Base-by-base conservation (phyloP, 768 basidiomycete species). In the Lyophyllum decastes region DNA sequence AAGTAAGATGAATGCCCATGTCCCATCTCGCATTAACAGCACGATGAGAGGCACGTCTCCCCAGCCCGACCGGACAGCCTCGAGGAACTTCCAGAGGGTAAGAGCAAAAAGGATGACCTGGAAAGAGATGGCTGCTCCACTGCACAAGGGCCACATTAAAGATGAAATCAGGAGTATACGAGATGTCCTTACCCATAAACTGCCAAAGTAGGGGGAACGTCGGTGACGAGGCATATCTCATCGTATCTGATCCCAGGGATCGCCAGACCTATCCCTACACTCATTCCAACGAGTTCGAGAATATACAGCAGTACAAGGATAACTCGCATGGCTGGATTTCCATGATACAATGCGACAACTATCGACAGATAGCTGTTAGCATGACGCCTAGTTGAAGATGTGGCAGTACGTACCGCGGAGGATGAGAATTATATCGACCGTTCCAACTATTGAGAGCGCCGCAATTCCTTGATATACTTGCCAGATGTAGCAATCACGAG, bases 11-110 rank as follows among this genome's bases (percentile, higher is more conserved):
- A 78, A 81, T 1, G 77, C 76, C 70, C 76, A 75, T 2, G 75
- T 73, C 7, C 81, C 76, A 63, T 82, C 81, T n/a, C 75, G 73
- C 63, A 78, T 68, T 14, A 82, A 67, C 45, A 81, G 60, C 5
- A 70, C 57, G 12, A 79, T 59, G 7, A 82, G 63, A 0, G 77
- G 79, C 1, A 74, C 71, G 48, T 77, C 72, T 25, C 75, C 77
- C 76, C 75, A 76, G 10, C 76, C 77, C 0, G 64, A 64, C 41
- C 73, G 73, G 8, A 71, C 54, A 2, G 73, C 70, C 19, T 61
- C 25, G 1, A 72, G 49, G 58, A 76, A 77, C 57, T 78, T 79
- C 41, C 66, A 68, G 1, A 69, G 12, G 1, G 77, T 76, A 40
- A 80, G 66, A n/a, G 57, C 61, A 27, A 81, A 76, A 12, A 82